Percentiles rank a stretch among this genome's conserved stretches.
Evolutionary conservation across 2,329 filamentous ascomycete genomes (phyloP).

Genomic region (Triangularia verruculosa): DNA sequence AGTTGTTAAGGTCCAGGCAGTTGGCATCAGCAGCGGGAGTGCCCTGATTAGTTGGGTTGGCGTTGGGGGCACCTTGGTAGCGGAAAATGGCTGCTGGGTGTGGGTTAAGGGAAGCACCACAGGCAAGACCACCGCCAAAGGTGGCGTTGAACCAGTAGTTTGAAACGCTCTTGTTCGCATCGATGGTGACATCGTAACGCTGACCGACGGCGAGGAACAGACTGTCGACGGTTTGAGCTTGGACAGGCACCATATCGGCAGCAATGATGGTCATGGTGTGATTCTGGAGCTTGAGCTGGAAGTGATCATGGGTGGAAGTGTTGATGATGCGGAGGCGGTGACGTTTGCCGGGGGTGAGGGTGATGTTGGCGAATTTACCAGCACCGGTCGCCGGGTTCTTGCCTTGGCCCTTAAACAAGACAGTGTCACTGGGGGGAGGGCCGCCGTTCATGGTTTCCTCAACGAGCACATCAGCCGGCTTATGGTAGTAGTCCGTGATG

Average conservation of each 20-base stretch:
- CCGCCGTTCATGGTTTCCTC: conserved; percentile 26
- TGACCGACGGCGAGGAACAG: conserved; percentile 50
- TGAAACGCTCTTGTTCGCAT: conserved; percentile 34
- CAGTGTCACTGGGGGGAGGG: conserved; percentile 38
- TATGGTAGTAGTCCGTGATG: conserved; percentile 51
- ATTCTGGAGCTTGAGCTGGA: conserved; percentile 48
- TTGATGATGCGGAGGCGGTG: conserved; percentile 52
- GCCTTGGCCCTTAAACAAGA: conserved; percentile 46
- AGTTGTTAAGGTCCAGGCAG: conserved; percentile 26
- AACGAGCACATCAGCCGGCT: conserved; percentile 31
- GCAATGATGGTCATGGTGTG: conserved; percentile 51
- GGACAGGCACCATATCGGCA: conserved; percentile 50
- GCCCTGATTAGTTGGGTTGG: conserved; percentile 28
- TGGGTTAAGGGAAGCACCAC: conserved; percentile 28
- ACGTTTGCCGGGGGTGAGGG: conserved; percentile 42
- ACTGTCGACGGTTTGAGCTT: conserved; percentile 47
- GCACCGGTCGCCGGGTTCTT: conserved; percentile 31
- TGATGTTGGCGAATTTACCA: conserved; percentile 36
- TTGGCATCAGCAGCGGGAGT: conserved; percentile 21
- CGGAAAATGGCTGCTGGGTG: conserved; percentile 32
- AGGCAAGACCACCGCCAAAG: conserved; percentile 28
- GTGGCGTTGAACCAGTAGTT: conserved; percentile 45
- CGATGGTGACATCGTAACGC: conserved; percentile 46
- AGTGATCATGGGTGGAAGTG: conserved; percentile 47
- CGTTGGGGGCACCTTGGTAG: conserved; percentile 26